These are phyloP conservation scores for Chrysochromulina parva DNA, from an alignment of 78 protist genomes.

Conservation along the genomic window DNA sequence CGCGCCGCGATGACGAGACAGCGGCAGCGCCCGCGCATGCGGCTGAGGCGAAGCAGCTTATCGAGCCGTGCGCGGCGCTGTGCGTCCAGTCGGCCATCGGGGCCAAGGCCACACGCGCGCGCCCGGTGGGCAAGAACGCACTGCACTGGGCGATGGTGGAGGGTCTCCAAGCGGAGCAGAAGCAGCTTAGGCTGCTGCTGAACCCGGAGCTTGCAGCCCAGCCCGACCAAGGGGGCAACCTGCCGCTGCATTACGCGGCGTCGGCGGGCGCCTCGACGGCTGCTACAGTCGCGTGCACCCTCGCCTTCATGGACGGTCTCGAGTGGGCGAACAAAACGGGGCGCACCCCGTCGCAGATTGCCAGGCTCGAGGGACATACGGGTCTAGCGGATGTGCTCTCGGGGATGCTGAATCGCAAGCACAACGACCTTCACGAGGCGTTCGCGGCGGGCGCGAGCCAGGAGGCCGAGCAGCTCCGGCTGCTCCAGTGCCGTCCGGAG, in stretches of 20 bases:
- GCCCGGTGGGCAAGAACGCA: constrained; percentile 16
- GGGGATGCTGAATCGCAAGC: not conserved
- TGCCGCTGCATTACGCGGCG: constrained; percentile 21
- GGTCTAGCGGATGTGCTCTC: not conserved
- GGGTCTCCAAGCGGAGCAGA: not conserved
- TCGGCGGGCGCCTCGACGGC: not conserved
- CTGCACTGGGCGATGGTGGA: constrained; percentile 30
- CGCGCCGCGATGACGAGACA: constrained; percentile 7
- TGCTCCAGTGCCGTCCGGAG: not conserved
- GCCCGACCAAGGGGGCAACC: constrained; percentile 15
- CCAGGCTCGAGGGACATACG: not conserved
- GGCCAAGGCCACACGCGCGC: not conserved
- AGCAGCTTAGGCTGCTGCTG: constrained; percentile 14
- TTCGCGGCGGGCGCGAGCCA: not conserved
- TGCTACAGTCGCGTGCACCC: not conserved
- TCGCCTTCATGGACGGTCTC: not conserved
- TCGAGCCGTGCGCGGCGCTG: not conserved
- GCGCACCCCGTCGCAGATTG: not conserved
- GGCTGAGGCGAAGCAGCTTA: not conserved
- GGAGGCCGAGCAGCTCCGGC: not conserved
- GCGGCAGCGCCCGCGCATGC: not conserved
- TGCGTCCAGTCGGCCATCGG: not conserved
- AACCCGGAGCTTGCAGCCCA: constrained; percentile 1
- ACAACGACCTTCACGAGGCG: not conserved
- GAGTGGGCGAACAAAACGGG: not conserved